Evolutionary conservation across 148 eudicot species (phyloP).

Genomic region (Cornus suecica): DNA sequence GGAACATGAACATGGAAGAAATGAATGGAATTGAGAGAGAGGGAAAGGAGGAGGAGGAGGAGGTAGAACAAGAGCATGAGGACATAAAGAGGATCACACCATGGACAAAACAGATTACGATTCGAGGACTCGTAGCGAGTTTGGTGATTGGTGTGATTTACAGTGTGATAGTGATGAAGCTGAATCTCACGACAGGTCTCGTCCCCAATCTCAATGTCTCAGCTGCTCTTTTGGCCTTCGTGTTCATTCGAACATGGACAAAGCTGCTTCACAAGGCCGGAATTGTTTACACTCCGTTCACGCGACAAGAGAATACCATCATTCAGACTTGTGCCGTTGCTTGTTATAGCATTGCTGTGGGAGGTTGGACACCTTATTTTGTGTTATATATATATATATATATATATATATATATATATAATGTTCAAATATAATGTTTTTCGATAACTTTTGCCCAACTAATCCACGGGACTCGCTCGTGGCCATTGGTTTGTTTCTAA

Average conservation of each 20-base stretch:
- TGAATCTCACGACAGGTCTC: conserved; percentile 71
- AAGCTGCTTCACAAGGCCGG: conserved; percentile 51
- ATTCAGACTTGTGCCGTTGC: conserved; percentile 91
- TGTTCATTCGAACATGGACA: conserved; percentile 57
- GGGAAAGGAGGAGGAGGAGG: conserved; percentile 23
- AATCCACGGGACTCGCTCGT: too few relatives aligned
- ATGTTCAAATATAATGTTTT: too few relatives aligned
- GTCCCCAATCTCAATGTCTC: conserved; percentile 80
- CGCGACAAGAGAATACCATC: conserved; percentile 73
- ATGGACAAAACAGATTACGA: conserved; percentile 65
- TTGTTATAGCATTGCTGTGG: conserved; percentile 75
- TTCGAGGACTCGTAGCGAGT: conserved; percentile 62
- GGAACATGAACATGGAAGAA: conserved; percentile 19
- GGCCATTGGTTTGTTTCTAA: background rate
- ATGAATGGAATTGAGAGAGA: conserved; percentile 19
- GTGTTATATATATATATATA: too few relatives aligned
- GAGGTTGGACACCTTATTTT: conserved; percentile 37
- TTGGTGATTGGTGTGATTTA: conserved; percentile 57
- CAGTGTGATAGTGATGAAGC: conserved; percentile 75
- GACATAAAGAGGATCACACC: conserved; percentile 45
- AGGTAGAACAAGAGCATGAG: conserved; percentile 17
- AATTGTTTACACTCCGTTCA: conserved; percentile 52
- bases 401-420: too few relatives aligned
- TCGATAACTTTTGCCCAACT: too few relatives aligned
- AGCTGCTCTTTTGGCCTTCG: conserved; percentile 74